Conservation (phyloP, 306 rosid genomes). For the Rubus parviflorus region DNA sequence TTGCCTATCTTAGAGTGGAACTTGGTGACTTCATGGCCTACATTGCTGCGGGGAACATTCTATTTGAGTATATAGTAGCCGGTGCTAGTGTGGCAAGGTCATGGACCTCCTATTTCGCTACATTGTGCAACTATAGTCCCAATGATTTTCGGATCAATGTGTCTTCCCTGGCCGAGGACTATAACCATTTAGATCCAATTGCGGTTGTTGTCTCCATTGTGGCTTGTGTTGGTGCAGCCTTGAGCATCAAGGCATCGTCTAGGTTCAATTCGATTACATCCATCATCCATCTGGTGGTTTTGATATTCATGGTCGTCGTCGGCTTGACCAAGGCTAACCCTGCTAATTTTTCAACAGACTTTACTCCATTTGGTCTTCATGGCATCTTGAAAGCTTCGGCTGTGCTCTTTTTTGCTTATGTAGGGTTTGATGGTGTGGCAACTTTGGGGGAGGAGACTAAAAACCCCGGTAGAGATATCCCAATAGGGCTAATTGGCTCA, state of each 20-base stretch:
- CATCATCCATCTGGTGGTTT: conserved; percentile 23
- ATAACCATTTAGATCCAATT: conserved; percentile 31
- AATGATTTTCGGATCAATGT: conserved; percentile 29
- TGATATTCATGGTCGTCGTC: conserved; percentile 19
- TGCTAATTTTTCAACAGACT: conserved; percentile 17
- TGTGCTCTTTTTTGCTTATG: conserved; percentile 27
- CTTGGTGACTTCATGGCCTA: conserved; percentile 32
- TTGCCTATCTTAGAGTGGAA: conserved; percentile 34
- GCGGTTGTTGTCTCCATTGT: conserved; percentile 26
- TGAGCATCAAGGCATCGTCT: conserved; percentile 28
- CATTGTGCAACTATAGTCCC: conserved; percentile 29
- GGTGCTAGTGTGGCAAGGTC: conserved; percentile 39
- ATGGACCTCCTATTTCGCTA: conserved; percentile 37
- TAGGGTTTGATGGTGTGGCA: conserved; percentile 28
- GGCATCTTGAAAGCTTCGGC: conserved; percentile 33
- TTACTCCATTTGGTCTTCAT: conserved; percentile 8
- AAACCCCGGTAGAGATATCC: conserved; percentile 27
- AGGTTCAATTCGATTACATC: conserved; percentile 28
- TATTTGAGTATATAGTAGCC: conserved; percentile 19
- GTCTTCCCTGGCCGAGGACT: conserved; percentile 13
- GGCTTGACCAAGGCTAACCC: conserved; percentile 21
- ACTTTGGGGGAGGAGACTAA: conserved; percentile 33
- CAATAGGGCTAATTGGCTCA: conserved; percentile 30
- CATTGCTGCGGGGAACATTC: conserved; percentile 32
- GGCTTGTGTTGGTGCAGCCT: conserved; percentile 17